Evolutionary conservation across 352 stramenopile species (phyloP).

Genomic region (Phytopythium litorale): DNA sequence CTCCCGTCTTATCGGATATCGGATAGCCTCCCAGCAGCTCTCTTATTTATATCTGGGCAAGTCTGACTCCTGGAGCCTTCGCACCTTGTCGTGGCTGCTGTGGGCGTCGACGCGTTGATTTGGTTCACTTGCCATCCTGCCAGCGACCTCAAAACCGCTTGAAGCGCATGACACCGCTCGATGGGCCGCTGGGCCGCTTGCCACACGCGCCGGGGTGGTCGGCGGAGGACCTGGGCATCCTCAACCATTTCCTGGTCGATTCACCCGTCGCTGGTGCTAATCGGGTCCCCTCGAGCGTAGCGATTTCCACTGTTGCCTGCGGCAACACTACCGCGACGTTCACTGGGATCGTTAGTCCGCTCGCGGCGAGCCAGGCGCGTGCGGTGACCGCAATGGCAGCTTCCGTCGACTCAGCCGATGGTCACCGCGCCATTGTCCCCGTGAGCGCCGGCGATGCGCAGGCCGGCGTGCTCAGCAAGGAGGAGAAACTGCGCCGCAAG

Average conservation of each 20-base stretch:
- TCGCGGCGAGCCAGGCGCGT: not conserved
- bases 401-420: not conserved
- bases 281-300: not conserved
- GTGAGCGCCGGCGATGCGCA: not conserved
- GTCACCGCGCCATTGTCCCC: not conserved
- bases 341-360: not conserved
- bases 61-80: too few relatives aligned
- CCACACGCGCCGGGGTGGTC: not conserved
- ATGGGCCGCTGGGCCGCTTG: not conserved
- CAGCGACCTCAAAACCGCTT: not conserved
- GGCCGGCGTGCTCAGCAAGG: not conserved
- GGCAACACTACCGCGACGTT: not conserved
- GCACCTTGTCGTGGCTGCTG: not conserved
- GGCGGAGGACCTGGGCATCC: constrained; percentile 2
- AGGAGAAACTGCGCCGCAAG: constrained; percentile 5
- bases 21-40: too few relatives aligned
- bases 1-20: too few relatives aligned
- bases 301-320: not conserved
- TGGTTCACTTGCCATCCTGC: not conserved
- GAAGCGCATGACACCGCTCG: not conserved
- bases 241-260: not conserved
- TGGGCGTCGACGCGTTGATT: not conserved
- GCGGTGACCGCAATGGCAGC: not conserved
- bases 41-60: too few relatives aligned
- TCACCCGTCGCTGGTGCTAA: not conserved